Percentiles rank a stretch among this genome's conserved stretches.
Evolutionary conservation across 2,329 filamentous ascomycete species (phyloP).

Genomic region (Clonostachys solani): DNA sequence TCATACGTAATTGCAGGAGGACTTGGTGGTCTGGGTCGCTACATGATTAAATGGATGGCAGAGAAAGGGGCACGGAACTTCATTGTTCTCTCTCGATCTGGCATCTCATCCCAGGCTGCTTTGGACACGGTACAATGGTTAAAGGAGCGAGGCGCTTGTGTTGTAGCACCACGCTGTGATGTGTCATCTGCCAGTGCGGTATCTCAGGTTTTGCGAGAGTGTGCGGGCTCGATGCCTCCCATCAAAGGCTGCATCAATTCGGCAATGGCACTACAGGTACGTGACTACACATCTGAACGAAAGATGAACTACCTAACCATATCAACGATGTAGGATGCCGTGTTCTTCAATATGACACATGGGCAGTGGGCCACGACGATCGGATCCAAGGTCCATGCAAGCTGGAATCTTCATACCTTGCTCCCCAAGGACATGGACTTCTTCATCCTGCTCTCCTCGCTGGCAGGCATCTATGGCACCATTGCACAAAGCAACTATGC

Average conservation of each 20-base stretch:
- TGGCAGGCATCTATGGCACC: conserved; percentile 23
- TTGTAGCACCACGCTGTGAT: neutral
- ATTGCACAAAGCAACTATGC: conserved; percentile 33
- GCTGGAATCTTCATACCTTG: conserved; percentile 30
- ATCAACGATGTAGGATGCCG: neutral
- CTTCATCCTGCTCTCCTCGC: conserved; percentile 28
- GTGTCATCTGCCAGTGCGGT: neutral
- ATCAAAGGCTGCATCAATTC: conserved; percentile 12
- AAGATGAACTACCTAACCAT: too few species aligned
- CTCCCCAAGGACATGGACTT: conserved; percentile 23
- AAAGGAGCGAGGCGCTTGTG: neutral
- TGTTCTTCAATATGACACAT: neutral
- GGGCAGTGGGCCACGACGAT: conserved; percentile 21
- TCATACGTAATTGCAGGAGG: conserved; percentile 24
- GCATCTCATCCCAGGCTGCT: neutral
- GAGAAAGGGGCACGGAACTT: conserved; percentile 41
- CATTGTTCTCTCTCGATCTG: conserved; percentile 20
- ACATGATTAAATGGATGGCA: conserved; percentile 42
- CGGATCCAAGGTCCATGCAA: conserved; percentile 29
- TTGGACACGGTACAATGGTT: neutral
- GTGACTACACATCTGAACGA: too few species aligned
- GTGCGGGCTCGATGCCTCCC: conserved; percentile 6
- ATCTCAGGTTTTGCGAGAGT: neutral
- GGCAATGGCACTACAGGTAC: conserved; percentile 15
- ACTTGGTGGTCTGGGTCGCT: conserved; percentile 20